Base-by-base conservation (phyloP, 768 basidiomycete genomes). In the Tricholoma furcatifolium region DNA sequence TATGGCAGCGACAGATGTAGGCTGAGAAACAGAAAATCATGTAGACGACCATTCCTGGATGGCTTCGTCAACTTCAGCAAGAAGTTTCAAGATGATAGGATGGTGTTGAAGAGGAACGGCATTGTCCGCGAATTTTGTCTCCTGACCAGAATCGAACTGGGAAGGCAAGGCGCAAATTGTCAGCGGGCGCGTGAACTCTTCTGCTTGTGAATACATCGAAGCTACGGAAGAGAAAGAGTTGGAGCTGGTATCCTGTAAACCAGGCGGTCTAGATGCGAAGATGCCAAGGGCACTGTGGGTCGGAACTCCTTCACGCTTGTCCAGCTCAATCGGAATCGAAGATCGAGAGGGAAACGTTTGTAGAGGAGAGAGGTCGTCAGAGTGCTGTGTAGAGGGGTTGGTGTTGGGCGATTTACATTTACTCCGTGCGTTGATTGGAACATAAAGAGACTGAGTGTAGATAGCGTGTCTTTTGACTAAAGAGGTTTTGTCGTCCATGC, bases 391-490 rank as follows among this genome's bases (percentile, higher is more conserved):
- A 21, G 45, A 44, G 10, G 23, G 43, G 4, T 47, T 23, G 8
- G 24, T 32, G 20, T 34, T 5, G 18, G 11, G 10, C 4, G 23
- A 15, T 8, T 27, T 20, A 4, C 42, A 4, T 12, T 24, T 34
- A 14, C 40, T 24, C 21, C 60, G 53, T 27, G 64, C 62, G 24
- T 65, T 53, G 32, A 62, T 50, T 17, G 69, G 66, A 17, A 67
- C 57, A 51, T 62, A 62, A 7, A 66, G 55, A 0, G 70, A 60
- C 27, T 66, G 62, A 5, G 70, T 69, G 54, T 73, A 74, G 9
- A 74, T 71, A 4, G 72, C 74, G 44, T 74, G 73, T 11, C 74
- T 67, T 55, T 69, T 72, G 40, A 51, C 17, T 40, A 57, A 42
- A 39, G 57, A 52, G 24, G 56, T 50, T n/a, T 51, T 50, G 48